Conservation (phyloP, 352 stramenopile species). For the Pythium volutum region DNA sequence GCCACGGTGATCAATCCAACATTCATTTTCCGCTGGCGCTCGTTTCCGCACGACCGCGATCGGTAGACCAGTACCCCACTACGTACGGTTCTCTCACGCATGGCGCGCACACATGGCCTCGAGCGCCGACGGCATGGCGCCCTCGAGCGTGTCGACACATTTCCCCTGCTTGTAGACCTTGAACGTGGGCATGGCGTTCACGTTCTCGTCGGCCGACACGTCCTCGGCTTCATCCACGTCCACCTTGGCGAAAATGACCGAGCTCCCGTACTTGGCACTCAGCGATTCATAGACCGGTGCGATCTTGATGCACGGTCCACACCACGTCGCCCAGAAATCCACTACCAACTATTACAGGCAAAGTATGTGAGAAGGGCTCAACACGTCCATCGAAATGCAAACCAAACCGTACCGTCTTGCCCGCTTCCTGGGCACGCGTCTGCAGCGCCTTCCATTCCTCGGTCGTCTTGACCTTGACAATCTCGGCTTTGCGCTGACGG, state of each 20-base stretch:
- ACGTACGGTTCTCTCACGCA: slow-evolving; percentile 1
- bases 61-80: no score
- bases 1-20: no score
- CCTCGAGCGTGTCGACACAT: slow-evolving; percentile 86
- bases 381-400: not conserved
- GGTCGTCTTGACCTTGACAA: slow-evolving; percentile 44
- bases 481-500: slow-evolving; percentile 57
- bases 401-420: slow-evolving; percentile 33
- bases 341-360: slow-evolving; percentile 57
- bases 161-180: slow-evolving; percentile 89
- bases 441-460: slow-evolving; percentile 56
- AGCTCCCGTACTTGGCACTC: slow-evolving; percentile 44
- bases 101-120: slow-evolving; percentile 56
- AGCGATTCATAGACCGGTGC: slow-evolving; percentile 74
- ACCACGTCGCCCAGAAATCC: slow-evolving; percentile 86
- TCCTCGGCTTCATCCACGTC: slow-evolving; percentile 72
- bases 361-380: not conserved
- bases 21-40: no score
- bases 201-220: slow-evolving; percentile 35
- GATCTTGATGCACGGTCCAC: slow-evolving; percentile 77
- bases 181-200: slow-evolving; percentile 91
- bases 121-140: slow-evolving; percentile 63
- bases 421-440: slow-evolving; percentile 39
- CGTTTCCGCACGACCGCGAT: no score
- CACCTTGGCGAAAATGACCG: slow-evolving; percentile 65